Percentiles rank a stretch among this genome's conserved stretches.
Evolutionary conservation across 169 alveolate species (phyloP).

Genomic region (Plasmodium inui): DNA sequence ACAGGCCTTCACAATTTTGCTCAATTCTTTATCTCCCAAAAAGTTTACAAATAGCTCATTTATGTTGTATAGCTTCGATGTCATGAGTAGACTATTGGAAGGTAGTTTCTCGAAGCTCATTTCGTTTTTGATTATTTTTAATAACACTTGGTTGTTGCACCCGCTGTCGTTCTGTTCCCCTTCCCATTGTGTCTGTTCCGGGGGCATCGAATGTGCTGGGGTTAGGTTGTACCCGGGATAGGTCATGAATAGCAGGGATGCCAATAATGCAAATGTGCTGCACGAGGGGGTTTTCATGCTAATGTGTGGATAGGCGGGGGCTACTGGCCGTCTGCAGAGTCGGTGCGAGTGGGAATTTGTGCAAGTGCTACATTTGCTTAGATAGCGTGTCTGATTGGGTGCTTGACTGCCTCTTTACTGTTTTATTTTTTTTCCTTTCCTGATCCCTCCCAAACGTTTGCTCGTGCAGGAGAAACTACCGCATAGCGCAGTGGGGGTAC

Average conservation of each 20-base stretch:
- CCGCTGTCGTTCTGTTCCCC: not conserved
- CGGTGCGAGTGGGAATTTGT: not conserved
- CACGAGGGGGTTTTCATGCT: not conserved
- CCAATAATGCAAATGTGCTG: not conserved
- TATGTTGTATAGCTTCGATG: slow-evolving; percentile 39
- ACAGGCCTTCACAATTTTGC: slow-evolving; percentile 22
- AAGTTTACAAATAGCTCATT: slow-evolving; percentile 14
- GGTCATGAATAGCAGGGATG: slow-evolving; percentile 5
- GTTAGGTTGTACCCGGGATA: not conserved
- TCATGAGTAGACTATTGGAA: slow-evolving; percentile 40
- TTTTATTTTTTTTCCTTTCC: not conserved
- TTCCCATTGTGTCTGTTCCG: not conserved
- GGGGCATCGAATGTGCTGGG: not conserved
- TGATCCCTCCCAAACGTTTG: not conserved
- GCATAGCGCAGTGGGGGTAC: too few relatives aligned
- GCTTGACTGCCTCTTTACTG: not conserved
- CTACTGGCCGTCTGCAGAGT: not conserved
- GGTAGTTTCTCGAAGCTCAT: slow-evolving; percentile 34
- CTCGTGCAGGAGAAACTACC: not conserved
- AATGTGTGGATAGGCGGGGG: not conserved
- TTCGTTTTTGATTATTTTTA: slow-evolving; percentile 27
- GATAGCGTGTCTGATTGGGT: not conserved
- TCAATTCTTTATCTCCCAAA: slow-evolving; percentile 21
- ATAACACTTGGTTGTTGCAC: slow-evolving; percentile 14
- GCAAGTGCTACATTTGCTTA: not conserved